phyloP scores from a whole-genome alignment of 768 basidiomycete genomes.

The Leccinum broughii region DNA sequence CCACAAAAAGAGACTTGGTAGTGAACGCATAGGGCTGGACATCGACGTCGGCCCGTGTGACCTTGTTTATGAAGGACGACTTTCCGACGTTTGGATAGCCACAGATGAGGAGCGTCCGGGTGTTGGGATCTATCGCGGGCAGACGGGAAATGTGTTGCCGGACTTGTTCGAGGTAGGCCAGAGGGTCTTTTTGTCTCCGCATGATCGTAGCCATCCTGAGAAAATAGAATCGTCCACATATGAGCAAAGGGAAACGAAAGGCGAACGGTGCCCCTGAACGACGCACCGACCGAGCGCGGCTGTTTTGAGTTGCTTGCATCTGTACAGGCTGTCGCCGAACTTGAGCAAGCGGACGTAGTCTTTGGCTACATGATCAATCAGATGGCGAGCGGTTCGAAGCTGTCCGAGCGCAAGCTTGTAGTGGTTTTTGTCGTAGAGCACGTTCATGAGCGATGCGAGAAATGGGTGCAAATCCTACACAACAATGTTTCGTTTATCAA shows the following conservation, averaged over 20 bases:
- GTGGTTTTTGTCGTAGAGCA: conserved; percentile 99
- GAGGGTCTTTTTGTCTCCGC: conserved; percentile 96
- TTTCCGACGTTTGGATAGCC: conserved; percentile 99
- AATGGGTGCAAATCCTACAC: conserved; percentile 90
- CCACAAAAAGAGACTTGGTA: conserved; percentile 97
- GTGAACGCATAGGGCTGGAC: conserved; percentile 99
- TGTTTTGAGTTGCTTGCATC: conserved; percentile 97
- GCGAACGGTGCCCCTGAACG: neutral
- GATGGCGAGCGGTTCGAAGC: conserved; percentile 90
- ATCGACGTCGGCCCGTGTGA: conserved; percentile 98
- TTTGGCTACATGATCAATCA: conserved; percentile 96
- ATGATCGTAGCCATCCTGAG: conserved; percentile 96
- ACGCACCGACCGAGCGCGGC: conserved; percentile 95
- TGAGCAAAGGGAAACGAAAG: conserved; percentile 2
- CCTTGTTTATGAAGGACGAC: conserved; percentile 99
- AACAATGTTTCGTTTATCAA: conserved; percentile 8
- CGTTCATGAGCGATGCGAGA: conserved; percentile 93
- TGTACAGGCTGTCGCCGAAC: conserved; percentile 96
- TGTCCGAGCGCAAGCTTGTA: conserved; percentile 99
- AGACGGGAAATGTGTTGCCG: conserved; percentile 98
- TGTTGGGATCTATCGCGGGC: conserved; percentile 97
- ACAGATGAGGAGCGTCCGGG: conserved; percentile 94
- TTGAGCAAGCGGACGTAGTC: conserved; percentile 97
- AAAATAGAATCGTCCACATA: neutral
- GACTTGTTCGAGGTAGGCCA: conserved; percentile 98